Evolutionary conservation across 306 rosid genomes (phyloP).

Genomic region (Cicer yamashitae): DNA sequence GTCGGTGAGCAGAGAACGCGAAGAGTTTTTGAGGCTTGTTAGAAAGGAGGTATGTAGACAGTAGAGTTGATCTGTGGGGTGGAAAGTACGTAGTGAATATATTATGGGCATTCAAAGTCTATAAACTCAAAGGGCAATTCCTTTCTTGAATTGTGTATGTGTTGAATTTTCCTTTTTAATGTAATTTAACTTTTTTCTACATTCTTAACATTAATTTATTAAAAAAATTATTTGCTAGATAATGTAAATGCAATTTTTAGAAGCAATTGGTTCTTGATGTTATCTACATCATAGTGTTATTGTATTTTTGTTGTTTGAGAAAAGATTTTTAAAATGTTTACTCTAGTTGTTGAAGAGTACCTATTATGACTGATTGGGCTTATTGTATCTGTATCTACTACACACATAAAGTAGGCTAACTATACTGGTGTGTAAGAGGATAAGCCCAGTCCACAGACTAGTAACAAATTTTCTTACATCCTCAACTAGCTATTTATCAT

Average conservation of each 20-base stretch:
- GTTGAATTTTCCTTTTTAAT: neutral
- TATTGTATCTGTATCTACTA: slow-evolving; percentile 5
- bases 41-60: slow-evolving; percentile 71
- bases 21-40: slow-evolving; percentile 80
- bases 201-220: slow-evolving; percentile 27
- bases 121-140: slow-evolving; percentile 19
- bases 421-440: neutral
- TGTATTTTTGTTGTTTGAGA: slow-evolving; percentile 17
- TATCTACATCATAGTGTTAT: neutral
- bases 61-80: neutral
- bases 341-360: slow-evolving; percentile 9
- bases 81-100: slow-evolving; percentile 2
- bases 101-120: slow-evolving; percentile 14
- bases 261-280: slow-evolving; percentile 21
- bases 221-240: slow-evolving; percentile 8
- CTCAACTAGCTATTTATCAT: slow-evolving; percentile 1
- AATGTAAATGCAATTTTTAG: neutral
- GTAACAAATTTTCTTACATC: neutral
- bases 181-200: neutral
- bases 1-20: slow-evolving; percentile 87
- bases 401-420: neutral
- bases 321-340: neutral
- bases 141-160: neutral
- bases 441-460: neutral
- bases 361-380: slow-evolving; percentile 9